Base-by-base conservation (phyloP, 164 flowering plant species). In the Buxus sempervirens region DNA sequence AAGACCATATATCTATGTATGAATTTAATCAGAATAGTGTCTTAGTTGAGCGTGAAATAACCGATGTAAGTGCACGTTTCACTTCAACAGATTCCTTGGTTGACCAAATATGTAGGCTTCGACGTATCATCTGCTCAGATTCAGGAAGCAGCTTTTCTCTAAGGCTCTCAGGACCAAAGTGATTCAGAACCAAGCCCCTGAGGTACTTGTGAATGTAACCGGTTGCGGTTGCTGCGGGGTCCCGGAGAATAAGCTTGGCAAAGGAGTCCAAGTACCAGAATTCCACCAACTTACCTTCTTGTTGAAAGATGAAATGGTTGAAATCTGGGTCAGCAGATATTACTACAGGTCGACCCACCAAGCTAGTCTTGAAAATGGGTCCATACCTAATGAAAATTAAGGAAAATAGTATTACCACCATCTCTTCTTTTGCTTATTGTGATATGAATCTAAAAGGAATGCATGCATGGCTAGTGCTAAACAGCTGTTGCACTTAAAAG, bases 201-300 rank as follows among this genome's bases (percentile, higher is more conserved):
- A 68, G 32, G 65, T 72, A 72, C 41, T 69, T 74, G 54, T 64
- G 60, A 4, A 75, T 48, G n/a, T 54, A 69, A 24, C 71, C 66
- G 28, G 70, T 64, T 36, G 62, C 68, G 28, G 63, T 26, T 9
- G 15, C 25, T 28, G 32, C 71, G 1, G 63, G 68, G 9, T 70
- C 64, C 56, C 36, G n/a, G n/a, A n/a, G 38, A 26, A 62, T 62
- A 20, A 70, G 22, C 57, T 70, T 66, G 0, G 78, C 68, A 22
- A 73, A 72, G 4, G 80, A 32, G 61, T 78, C 81, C 69, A 80
- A 15, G 49, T 75, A 71, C 69, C 78, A 67, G 48, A 62, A 21
- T 25, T 75, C 70, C 8, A 75, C 73, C 25, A 49, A 21, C 60
- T 62, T 65, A 18, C 77, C 77, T 66, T 75, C 77, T 70, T 75